These are phyloP conservation scores for Apophysomyces ossiformis DNA, from an alignment of 371 early-diverging fungal genomes.

Conservation along the genomic window DNA sequence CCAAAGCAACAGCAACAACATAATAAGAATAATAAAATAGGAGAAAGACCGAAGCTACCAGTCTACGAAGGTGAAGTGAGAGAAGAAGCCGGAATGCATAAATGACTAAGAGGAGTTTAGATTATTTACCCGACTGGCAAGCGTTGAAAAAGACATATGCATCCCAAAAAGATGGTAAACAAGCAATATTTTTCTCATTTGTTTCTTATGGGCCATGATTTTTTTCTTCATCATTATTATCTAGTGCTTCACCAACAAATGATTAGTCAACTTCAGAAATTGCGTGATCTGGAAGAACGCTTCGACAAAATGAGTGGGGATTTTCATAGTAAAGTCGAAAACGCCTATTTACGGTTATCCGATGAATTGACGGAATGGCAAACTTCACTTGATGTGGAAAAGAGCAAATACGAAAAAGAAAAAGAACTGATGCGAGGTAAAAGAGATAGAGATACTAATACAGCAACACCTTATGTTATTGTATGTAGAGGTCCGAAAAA, in stretches of 20 bases:
- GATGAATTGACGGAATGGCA: conserved; percentile 28
- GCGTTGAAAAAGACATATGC: conserved; percentile 27
- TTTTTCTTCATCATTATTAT: neutral
- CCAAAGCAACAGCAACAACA: conserved; percentile 3
- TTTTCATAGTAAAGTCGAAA: conserved; percentile 30
- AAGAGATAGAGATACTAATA: neutral
- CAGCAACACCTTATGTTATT: neutral
- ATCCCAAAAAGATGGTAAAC: conserved; percentile 32
- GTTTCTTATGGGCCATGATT: neutral
- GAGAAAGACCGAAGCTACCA: conserved; percentile 18
- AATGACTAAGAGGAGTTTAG: conserved; percentile 10
- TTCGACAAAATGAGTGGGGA: conserved; percentile 31
- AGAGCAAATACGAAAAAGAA: conserved; percentile 33
- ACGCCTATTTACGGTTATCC: conserved; percentile 24
- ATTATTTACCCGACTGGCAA: conserved; percentile 27
- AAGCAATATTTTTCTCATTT: too few species aligned
- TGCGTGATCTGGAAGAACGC: conserved; percentile 34
- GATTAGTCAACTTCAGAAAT: conserved; percentile 24
- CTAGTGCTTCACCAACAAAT: conserved; percentile 30
- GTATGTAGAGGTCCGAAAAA: conserved; percentile 27
- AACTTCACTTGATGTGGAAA: conserved; percentile 20
- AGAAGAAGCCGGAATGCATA: neutral
- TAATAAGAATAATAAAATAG: neutral
- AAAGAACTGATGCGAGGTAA: conserved; percentile 28
- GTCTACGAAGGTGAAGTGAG: conserved; percentile 26